These are phyloP conservation scores for Hymenoscyphus infarciens DNA, from an alignment of 2,329 filamentous ascomycete genomes.

Conservation along the genomic window DNA sequence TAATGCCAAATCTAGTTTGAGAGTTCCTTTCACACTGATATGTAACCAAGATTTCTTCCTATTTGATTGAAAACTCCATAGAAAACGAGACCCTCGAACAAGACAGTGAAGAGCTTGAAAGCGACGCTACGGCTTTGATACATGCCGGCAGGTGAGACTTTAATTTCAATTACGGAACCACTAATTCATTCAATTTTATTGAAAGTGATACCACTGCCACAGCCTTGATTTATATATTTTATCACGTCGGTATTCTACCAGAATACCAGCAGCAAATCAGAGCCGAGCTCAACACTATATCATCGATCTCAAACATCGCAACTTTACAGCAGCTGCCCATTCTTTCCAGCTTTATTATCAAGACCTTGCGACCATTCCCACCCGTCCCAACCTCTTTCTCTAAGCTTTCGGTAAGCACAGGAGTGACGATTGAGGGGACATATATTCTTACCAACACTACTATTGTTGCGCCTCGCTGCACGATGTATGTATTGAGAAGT, in stretches of 20 bases:
- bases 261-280: background rate
- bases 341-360: conserved; percentile 38
- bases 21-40: background rate
- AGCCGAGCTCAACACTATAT: background rate
- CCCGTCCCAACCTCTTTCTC: conserved; percentile 36
- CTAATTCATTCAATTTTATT: too few relatives aligned
- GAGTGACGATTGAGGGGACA: conserved; percentile 18
- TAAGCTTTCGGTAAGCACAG: conserved; percentile 37
- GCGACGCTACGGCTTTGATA: background rate
- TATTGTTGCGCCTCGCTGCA: background rate
- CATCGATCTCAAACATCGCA: background rate
- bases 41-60: background rate
- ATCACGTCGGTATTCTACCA: background rate
- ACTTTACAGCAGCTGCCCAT: conserved; percentile 17
- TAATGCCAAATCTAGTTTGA: too few relatives aligned
- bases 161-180: background rate
- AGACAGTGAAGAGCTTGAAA: background rate
- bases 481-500: background rate
- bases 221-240: conserved; percentile 2
- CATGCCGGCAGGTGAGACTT: conserved; percentile 1
- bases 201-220: conserved; percentile 1
- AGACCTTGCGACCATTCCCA: conserved; percentile 38
- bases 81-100: background rate
- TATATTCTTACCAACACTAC: conserved; percentile 8
- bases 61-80: background rate